Base-by-base conservation (phyloP, 345 rosid species). In the Moricandia moricandioides region DNA sequence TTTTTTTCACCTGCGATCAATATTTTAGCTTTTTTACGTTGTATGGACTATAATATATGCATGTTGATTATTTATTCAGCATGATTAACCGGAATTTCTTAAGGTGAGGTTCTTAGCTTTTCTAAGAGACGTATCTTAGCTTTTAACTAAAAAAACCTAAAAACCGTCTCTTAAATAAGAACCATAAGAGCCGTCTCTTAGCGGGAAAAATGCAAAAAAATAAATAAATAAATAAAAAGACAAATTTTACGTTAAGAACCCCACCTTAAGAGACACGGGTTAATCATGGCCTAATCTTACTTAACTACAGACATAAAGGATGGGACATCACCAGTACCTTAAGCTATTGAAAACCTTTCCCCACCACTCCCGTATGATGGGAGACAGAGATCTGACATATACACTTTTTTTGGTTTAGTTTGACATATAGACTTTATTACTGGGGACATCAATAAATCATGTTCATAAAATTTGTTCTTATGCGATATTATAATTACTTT, bases 381-480 rank as follows among this genome's bases (percentile, higher is more conserved):
- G 79, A 69, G 75, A 55, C 79, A 69, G 45, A 54, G 70, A 76
- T 69, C 55, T 62, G 79, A 76, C 79, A 13, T 61, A 14, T 68
- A 47, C 27, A 47, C 67, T 47, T 58, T 66, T 29, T 4, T 11
- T 43, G 9, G 18, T 45, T 59, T 60, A 67, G 24, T 47, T 67
- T 60, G 73, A 67, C 43, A 33, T 47, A 2, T 49, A 49, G 52
- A 37, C 51, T 47, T 60, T 59, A 75, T 67, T 34, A 47, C 35
- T n/a, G 40, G 54, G 18, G 37, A 10, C 68, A 47, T 34, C 61
- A 75, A n/a, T 59, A 49, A 33, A 21, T 58, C 37, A 66, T 9
- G 17, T 24, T 66, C 37, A 31, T 33, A 14, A 49, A 14, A 1
- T 49, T 49, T 49, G 21, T 49, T 14, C 54, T 49, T 16, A 64